Evolutionary conservation across 2,329 filamentous ascomycete genomes (phyloP), one percentile per base, ranked within the genome.

Genomic region (Colletotrichum camelliae): DNA sequence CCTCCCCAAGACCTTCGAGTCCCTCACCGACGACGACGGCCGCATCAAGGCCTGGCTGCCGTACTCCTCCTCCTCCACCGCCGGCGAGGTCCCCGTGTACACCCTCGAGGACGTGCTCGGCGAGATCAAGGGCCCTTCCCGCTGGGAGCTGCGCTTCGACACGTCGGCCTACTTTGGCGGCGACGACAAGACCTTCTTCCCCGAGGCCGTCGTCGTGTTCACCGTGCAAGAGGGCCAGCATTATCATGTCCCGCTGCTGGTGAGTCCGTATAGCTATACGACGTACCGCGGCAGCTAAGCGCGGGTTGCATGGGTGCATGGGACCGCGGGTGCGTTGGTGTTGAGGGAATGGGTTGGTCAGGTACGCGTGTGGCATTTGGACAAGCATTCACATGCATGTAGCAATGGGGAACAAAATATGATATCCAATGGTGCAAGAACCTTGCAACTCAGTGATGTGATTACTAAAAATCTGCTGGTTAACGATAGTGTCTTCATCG

Each of bases 191-290:
- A 91, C 89, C 6, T 92, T 93, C 80, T 93, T 93, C 80, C 91
- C 91, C 55, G 89, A 91, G 85, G 90, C 90, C 21, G 84, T 85
- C 18, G 87, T 93, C 52, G 86, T 87, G 1, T 91, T 91, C 76
- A 85, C 86, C 65, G 89, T 92, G 27, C 81, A 85, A 13, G 84
- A 86, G 80, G 89, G 88, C 27, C 92, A 94, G 88, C 92, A 94
- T 81, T 96, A 94, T 81, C 95, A 97, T 86, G 94, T 97, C 4
- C 95, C 95, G 60, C 84, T 97, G 81, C 82, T 97, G 83, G 83
- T 96, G 85, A 92, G 93, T 78, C 94, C 94, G 35, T 96, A 93
- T 85, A 94, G 93, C 82, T 97, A 95, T 85, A 94, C 93, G 55
- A 96, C 94, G 12, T 97, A 97, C 85, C 88, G 95, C 64, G 95